Percentiles rank a stretch among this genome's conserved stretches.
These are phyloP conservation scores for Diplodia seriata DNA, from an alignment of 2,329 filamentous ascomycete species.

Conservation along the genomic window DNA sequence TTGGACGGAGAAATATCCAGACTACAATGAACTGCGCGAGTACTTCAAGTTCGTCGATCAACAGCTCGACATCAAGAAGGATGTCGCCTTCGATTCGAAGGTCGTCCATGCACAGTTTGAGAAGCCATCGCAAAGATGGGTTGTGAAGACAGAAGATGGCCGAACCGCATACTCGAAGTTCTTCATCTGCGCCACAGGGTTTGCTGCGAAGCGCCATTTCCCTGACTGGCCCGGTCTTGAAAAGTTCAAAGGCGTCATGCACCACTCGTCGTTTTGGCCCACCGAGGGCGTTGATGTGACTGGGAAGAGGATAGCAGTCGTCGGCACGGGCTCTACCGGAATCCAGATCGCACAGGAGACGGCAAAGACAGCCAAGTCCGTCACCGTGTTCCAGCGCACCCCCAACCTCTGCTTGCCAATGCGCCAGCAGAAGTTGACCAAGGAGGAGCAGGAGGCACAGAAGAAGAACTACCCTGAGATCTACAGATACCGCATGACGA, in stretches of 20 bases:
- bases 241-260: slow-evolving; percentile 65
- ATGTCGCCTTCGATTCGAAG: slow-evolving; percentile 63
- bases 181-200: slow-evolving; percentile 62
- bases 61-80: slow-evolving; percentile 62
- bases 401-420: slow-evolving; percentile 71
- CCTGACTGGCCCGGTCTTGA: slow-evolving; percentile 67
- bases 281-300: slow-evolving; percentile 62
- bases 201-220: slow-evolving; percentile 67
- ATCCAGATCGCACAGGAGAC: slow-evolving; percentile 70
- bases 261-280: slow-evolving; percentile 69
- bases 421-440: slow-evolving; percentile 58
- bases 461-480: slow-evolving; percentile 55
- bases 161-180: slow-evolving; percentile 59
- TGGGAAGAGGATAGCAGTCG: slow-evolving; percentile 66
- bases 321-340: slow-evolving; percentile 70
- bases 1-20: slow-evolving; percentile 62
- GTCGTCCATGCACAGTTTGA: slow-evolving; percentile 62
- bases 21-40: slow-evolving; percentile 58
- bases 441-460: slow-evolving; percentile 58
- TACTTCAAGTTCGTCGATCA: slow-evolving; percentile 69
- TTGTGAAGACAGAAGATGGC: slow-evolving; percentile 59
- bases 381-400: slow-evolving; percentile 71
- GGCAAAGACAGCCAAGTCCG: slow-evolving; percentile 57
- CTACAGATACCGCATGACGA: slow-evolving; percentile 59
- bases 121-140: slow-evolving; percentile 57